phyloP scores from a whole-genome alignment of 192 early-diverging fungal species.

The Coemansia sp. region DNA sequence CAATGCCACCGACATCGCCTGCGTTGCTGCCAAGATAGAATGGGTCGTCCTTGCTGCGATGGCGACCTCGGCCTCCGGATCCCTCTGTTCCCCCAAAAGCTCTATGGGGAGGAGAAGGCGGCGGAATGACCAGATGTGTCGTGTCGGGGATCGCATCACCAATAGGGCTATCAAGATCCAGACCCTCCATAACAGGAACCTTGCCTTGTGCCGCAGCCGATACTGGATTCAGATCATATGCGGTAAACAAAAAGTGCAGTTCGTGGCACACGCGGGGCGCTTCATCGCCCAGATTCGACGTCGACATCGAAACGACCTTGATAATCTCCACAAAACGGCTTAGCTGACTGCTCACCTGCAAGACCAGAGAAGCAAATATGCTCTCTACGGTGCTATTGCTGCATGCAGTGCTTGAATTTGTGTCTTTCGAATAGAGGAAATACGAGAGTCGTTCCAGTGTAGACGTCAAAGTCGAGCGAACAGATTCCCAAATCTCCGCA shows the following conservation, averaged over 20 bases:
- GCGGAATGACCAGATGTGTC: slow-evolving; percentile 54
- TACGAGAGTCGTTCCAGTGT: slow-evolving; percentile 27
- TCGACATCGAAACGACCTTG: slow-evolving; percentile 37
- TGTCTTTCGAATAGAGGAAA: slow-evolving; percentile 4
- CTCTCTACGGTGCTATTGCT: slow-evolving; percentile 46
- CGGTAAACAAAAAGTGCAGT: slow-evolving; percentile 69
- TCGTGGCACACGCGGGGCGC: slow-evolving; percentile 58
- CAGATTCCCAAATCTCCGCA: slow-evolving; percentile 41
- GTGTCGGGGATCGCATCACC: slow-evolving; percentile 69
- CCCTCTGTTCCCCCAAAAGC: slow-evolving; percentile 22
- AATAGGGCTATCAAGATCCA: slow-evolving; percentile 84
- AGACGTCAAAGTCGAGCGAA: slow-evolving; percentile 26
- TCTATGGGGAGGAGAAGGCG: slow-evolving; percentile 24
- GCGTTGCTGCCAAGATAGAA: slow-evolving; percentile 34
- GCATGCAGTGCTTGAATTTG: background rate
- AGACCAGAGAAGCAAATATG: slow-evolving; percentile 57
- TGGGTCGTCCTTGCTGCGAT: slow-evolving; percentile 65
- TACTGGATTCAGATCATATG: slow-evolving; percentile 87
- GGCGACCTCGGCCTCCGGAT: slow-evolving; percentile 22
- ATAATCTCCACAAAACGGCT: slow-evolving; percentile 38
- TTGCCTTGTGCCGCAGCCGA: slow-evolving; percentile 86
- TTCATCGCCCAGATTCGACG: slow-evolving; percentile 33
- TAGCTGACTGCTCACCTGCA: slow-evolving; percentile 63
- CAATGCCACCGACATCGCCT: slow-evolving; percentile 25
- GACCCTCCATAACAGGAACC: slow-evolving; percentile 82